phyloP scores from a whole-genome alignment of 768 basidiomycete genomes.

The Gautieria morchelliformis region DNA sequence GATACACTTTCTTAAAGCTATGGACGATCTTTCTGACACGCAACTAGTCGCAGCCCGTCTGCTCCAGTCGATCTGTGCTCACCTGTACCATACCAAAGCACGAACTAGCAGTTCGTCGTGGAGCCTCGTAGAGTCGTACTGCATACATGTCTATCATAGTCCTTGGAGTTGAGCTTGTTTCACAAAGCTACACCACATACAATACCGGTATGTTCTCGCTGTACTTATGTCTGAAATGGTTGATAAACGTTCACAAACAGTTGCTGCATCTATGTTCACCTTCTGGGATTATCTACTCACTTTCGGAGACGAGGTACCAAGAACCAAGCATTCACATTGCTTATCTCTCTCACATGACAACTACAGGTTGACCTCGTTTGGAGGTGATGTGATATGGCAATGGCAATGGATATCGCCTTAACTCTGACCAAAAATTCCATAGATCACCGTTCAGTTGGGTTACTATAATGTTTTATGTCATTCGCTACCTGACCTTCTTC shows the following conservation, averaged over 20 bases:
- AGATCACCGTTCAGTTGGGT: neutral
- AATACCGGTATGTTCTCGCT: neutral
- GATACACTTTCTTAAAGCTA: too few species aligned
- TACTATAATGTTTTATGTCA: slow-evolving; percentile 1
- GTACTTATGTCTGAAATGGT: neutral
- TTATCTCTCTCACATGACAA: neutral
- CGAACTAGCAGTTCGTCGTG: neutral
- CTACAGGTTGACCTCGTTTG: neutral
- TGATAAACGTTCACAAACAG: neutral
- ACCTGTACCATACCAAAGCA: too few species aligned
- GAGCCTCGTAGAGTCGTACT: neutral
- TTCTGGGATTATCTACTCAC: slow-evolving; percentile 6
- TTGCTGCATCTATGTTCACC: slow-evolving; percentile 2
- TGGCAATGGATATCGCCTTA: neutral
- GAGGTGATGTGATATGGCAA: neutral
- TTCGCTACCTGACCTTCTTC: slow-evolving; percentile 2
- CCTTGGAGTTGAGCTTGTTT: neutral
- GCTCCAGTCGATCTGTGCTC: too few species aligned
- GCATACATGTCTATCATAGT: neutral
- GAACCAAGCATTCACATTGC: neutral
- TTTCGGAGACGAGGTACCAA: slow-evolving; percentile 1
- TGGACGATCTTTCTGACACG: too few species aligned
- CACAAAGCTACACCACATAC: slow-evolving; percentile 1
- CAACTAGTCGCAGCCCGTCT: too few species aligned
- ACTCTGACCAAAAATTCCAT: neutral